phyloP scores from a whole-genome alignment of 208 protist species.

The Angomonas desouzai region DNA sequence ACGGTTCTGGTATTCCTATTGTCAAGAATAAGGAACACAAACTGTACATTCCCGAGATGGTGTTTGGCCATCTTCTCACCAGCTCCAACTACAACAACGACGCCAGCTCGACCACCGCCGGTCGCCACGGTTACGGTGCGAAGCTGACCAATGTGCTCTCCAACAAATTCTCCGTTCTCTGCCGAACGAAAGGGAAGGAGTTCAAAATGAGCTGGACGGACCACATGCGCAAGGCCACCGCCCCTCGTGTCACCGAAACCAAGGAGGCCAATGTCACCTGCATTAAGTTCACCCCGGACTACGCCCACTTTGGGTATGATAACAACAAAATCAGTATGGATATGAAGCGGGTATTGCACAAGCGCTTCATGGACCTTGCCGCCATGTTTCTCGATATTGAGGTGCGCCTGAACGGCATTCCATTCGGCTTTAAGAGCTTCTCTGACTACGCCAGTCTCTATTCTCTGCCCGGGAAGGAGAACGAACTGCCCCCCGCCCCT shows the following conservation, averaged over 20 bases:
- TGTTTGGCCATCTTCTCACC: slow-evolving; percentile 97
- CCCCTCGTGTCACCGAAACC: slow-evolving; percentile 83
- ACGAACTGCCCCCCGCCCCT: slow-evolving; percentile 48
- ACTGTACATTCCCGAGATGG: slow-evolving; percentile 97
- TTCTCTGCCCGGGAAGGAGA: slow-evolving; percentile 34
- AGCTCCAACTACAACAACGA: slow-evolving; percentile 97
- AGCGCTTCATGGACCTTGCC: slow-evolving; percentile 91
- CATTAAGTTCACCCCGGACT: slow-evolving; percentile 89
- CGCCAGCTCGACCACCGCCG: slow-evolving; percentile 89
- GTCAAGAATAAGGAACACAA: slow-evolving; percentile 89
- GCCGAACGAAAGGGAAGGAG: slow-evolving; percentile 82
- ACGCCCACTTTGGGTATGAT: slow-evolving; percentile 71
- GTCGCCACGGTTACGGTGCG: slow-evolving; percentile 97
- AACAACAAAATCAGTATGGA: slow-evolving; percentile 72
- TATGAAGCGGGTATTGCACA: slow-evolving; percentile 87
- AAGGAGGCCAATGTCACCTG: slow-evolving; percentile 73
- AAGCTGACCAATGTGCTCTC: slow-evolving; percentile 99
- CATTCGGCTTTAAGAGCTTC: slow-evolving; percentile 94
- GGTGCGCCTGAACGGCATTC: slow-evolving; percentile 95
- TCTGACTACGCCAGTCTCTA: slow-evolving; percentile 95
- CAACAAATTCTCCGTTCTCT: slow-evolving; percentile 94
- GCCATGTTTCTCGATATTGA: slow-evolving; percentile 90
- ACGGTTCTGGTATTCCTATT: slow-evolving; percentile 94
- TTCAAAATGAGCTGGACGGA: slow-evolving; percentile 95
- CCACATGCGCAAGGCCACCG: slow-evolving; percentile 95